A percentile compares a stretch with the other conserved stretches of the same genome.
Evolutionary conservation across 2,329 filamentous ascomycete species (phyloP).

Genomic region (Capronia americana): DNA sequence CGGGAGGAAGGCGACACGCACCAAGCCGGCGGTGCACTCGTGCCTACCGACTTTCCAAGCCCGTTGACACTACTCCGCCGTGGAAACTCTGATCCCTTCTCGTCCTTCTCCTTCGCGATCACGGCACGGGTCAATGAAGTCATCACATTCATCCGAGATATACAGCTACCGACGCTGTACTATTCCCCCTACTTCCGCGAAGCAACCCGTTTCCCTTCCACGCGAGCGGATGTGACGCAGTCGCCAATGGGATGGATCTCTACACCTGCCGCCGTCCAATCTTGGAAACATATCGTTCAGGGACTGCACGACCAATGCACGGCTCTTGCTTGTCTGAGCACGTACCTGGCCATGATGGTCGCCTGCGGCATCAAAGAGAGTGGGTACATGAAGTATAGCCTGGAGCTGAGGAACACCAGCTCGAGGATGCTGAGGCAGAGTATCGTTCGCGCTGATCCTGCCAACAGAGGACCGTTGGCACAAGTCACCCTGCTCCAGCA

Average conservation of each 20-base stretch:
- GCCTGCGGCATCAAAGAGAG: background rate
- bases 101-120: conserved; percentile 2
- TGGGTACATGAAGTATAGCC: background rate
- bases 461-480: background rate
- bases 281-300: conserved; percentile 13
- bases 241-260: conserved; percentile 15
- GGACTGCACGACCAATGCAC: conserved; percentile 13
- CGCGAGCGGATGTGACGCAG: background rate
- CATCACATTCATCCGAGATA: conserved; percentile 14
- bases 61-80: conserved; percentile 4
- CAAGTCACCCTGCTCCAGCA: conserved; percentile 3
- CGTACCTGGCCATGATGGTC: conserved; percentile 9
- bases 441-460: background rate
- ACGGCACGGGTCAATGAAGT: conserved; percentile 11
- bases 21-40: background rate
- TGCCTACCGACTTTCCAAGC: background rate
- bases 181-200: conserved; percentile 11
- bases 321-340: conserved; percentile 7
- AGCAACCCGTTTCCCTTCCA: conserved; percentile 4
- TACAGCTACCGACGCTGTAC: conserved; percentile 4
- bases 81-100: conserved; percentile 14
- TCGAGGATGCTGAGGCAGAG: conserved; percentile 9
- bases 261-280: conserved; percentile 1
- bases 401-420: conserved; percentile 6
- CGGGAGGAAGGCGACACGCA: background rate